Evolutionary conservation across 176 grass and related monocot species (phyloP), one percentile per base, ranked within the genome.

Genomic region (Raddia guianensis): DNA sequence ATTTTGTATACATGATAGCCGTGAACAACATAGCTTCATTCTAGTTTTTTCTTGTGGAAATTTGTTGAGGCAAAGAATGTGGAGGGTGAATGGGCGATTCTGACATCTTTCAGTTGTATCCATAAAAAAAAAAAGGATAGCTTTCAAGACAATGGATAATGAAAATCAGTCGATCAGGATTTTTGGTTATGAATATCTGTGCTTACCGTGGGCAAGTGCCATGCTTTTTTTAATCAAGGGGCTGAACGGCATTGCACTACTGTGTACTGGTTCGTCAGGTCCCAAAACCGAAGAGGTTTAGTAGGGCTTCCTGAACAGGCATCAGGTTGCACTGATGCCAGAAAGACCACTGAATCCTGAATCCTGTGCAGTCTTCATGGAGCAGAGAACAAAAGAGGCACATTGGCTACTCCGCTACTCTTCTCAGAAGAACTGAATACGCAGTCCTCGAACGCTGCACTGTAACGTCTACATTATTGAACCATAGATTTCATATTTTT

Each of bases 1-100:
- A 73, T 59, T 66, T 85, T 79, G 54, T 80, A 88, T 84, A 83
- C 77, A 66, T 69, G 78, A 67, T 82, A 85, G 87, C 32, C 37
- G 57, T 53, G 5, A 33, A 79, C 64, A 80, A 9, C 66, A 85
- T 89, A 81, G 50, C 66, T 85, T 67, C 65, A 14, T 77, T 82
- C 43, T 85, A 86, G 57, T 76, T 75, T 54, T 14, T 16, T n/a
- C 33, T 43, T 3, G 2, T 53, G 32, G 1, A 65, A n/a, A 66
- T 76, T 85, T 85, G 74, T 85, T 56, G 50, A 77, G 60, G 66
- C 72, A 89, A 46, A 85, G 72, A 66, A 77, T 77, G 82, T 44
- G 13, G 57, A 85, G 27, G 48, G 57, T 50, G 72, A 20, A 85
- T 75, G 27, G 48, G 57, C 44, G 72, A 20, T 89, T 75, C 20